Percentiles rank a stretch among this genome's conserved stretches.
Evolutionary conservation across 2,329 filamentous ascomycete species (phyloP).

Genomic region (Penicillium sp.): DNA sequence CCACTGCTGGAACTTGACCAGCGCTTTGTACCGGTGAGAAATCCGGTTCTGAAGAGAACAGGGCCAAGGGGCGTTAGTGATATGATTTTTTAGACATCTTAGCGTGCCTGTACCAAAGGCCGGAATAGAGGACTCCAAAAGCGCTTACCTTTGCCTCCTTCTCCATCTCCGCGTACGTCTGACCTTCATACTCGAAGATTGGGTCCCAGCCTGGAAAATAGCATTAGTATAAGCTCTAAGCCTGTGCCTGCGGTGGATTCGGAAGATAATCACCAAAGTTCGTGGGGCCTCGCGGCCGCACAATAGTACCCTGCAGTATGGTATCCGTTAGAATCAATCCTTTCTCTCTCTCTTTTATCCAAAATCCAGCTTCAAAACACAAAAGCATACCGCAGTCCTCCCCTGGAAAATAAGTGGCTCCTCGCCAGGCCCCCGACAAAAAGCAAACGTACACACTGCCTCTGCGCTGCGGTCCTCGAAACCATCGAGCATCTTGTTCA

Average conservation of each 20-base stretch:
- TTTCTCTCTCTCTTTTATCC: too few species aligned
- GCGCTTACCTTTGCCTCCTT: constrained; percentile 76
- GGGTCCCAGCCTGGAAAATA: constrained; percentile 80
- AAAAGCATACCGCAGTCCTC: constrained; percentile 68
- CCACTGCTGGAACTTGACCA: constrained; percentile 85
- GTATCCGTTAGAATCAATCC: not conserved
- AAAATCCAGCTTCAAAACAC: too few species aligned
- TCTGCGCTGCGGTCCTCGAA: constrained; percentile 90
- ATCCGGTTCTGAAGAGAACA: constrained; percentile 68
- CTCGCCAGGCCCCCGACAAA: constrained; percentile 80
- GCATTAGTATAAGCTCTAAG: not conserved
- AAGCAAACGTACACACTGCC: constrained; percentile 95
- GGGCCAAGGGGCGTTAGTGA: not conserved
- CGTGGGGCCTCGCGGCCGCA: constrained; percentile 76
- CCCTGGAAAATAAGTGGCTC: constrained; percentile 91
- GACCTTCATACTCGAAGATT: constrained; percentile 89
- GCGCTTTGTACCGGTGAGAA: constrained; percentile 85
- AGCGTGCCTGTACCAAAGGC: not conserved
- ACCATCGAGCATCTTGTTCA: constrained; percentile 86
- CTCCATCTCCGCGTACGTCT: constrained; percentile 96
- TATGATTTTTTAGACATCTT: constrained; percentile 23
- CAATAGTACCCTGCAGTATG: constrained; percentile 69
- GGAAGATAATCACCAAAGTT: constrained; percentile 70
- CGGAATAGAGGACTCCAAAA: not conserved
- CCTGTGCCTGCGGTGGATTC: not conserved